Conservation (phyloP, 2,329 filamentous ascomycete species). For the Pseudogymnoascus pannorum region DNA sequence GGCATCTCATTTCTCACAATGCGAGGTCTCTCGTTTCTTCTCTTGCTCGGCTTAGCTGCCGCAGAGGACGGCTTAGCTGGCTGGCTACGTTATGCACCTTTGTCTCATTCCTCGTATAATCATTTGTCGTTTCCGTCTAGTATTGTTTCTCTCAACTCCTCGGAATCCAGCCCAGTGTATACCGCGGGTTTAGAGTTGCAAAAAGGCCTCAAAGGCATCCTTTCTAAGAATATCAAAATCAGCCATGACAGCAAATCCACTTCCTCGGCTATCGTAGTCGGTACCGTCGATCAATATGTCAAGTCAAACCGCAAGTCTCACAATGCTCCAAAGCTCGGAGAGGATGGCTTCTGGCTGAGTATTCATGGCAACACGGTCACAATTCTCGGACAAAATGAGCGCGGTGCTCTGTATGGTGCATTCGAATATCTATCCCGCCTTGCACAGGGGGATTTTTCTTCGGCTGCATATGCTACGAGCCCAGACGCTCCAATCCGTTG, state of each 20-base stretch:
- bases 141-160: conserved; percentile 48
- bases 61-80: conserved; percentile 55
- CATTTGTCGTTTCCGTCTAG: conserved; percentile 34
- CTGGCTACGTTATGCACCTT: conserved; percentile 58
- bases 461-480: conserved; percentile 42
- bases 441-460: conserved; percentile 49
- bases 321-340: conserved; percentile 30
- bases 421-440: conserved; percentile 62
- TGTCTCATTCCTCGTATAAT: conserved; percentile 35
- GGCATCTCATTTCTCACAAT: neutral
- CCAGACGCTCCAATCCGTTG: conserved; percentile 57
- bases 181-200: conserved; percentile 53
- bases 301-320: conserved; percentile 29
- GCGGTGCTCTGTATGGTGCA: conserved; percentile 60
- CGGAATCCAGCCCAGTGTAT: conserved; percentile 47
- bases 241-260: conserved; percentile 20
- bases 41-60: conserved; percentile 8
- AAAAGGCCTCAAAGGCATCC: conserved; percentile 49
- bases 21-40: neutral
- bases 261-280: conserved; percentile 38
- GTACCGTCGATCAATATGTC: conserved; percentile 39
- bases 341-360: conserved; percentile 56
- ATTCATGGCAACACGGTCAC: conserved; percentile 39
- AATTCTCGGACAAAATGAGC: conserved; percentile 59
- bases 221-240: conserved; percentile 40